Conservation (phyloP, 305 asterid species). For the Coffea humblotiana region DNA sequence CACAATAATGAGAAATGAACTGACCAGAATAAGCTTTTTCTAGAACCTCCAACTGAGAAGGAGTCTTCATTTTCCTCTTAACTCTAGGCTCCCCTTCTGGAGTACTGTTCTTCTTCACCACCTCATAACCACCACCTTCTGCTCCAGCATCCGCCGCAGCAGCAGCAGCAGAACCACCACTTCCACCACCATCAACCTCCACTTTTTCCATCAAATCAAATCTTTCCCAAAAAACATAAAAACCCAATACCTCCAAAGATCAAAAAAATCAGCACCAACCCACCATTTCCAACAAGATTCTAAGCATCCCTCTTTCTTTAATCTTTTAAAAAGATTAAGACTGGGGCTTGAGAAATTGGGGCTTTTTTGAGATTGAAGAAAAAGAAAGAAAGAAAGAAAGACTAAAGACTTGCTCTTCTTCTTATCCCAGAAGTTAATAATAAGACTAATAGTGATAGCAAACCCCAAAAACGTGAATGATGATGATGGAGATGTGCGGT, state of each 20-base stretch:
- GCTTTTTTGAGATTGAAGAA: conserved; percentile 28
- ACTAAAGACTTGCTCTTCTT: conserved; percentile 26
- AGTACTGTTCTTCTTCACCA: conserved; percentile 40
- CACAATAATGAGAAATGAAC: conserved; percentile 21
- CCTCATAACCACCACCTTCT: conserved; percentile 36
- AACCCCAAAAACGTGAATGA: too few relatives aligned
- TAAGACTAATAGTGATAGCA: too few relatives aligned
- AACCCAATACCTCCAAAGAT: conserved; percentile 31
- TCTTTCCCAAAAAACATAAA: conserved; percentile 16
- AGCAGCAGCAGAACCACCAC: conserved; percentile 18
- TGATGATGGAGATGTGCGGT: conserved; percentile 73
- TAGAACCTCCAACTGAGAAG: conserved; percentile 81
- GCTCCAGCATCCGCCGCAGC: conserved; percentile 38
- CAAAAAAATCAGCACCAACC: conserved; percentile 33
- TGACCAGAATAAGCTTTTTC: conserved; percentile 80
- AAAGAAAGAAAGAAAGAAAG: conserved; percentile 29
- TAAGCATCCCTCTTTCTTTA: not conserved
- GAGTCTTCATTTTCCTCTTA: conserved; percentile 87
- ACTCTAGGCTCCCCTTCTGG: conserved; percentile 60
- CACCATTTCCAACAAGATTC: conserved; percentile 24
- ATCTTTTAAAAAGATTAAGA: conserved; percentile 10
- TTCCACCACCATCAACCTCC: conserved; percentile 49
- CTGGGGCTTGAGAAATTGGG: conserved; percentile 24
- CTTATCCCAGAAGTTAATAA: conserved; percentile 17
- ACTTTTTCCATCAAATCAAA: conserved; percentile 33